Evolutionary conservation across 2,329 filamentous ascomycete species (phyloP).

Genomic region (Zymoseptoria brevis): DNA sequence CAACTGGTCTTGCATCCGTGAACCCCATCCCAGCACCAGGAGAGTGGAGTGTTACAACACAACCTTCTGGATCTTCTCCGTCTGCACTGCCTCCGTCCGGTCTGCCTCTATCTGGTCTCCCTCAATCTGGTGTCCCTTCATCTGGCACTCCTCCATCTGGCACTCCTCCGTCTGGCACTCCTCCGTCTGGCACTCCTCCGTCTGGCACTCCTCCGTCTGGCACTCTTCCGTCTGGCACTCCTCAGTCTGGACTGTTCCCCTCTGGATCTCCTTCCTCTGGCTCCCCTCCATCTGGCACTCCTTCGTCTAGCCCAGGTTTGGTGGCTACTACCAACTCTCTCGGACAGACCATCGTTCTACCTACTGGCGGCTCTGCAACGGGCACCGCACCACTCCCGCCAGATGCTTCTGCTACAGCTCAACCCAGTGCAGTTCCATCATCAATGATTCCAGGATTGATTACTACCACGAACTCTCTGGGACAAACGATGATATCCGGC

Average conservation of each 20-base stretch:
- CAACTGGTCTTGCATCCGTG: not conserved
- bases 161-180: not conserved
- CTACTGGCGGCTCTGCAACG: not conserved
- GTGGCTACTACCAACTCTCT: not conserved
- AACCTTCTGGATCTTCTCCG: not conserved
- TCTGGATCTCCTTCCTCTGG: no score
- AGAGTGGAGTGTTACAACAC: not conserved
- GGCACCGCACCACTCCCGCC: not conserved
- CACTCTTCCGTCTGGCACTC: not conserved
- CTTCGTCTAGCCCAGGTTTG: not conserved
- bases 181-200: not conserved
- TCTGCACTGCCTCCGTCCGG: not conserved
- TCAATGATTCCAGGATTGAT: not conserved
- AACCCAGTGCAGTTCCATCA: not conserved
- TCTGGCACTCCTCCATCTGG: not conserved
- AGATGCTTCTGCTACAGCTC: not conserved
- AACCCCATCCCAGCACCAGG: not conserved
- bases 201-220: not conserved
- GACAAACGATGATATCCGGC: not conserved
- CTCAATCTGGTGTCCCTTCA: not conserved
- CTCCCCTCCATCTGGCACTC: not conserved
- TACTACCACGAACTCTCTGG: not conserved
- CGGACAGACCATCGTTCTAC: not conserved
- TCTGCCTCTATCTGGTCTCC: not conserved
- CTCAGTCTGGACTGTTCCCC: no score